Evolutionary conservation across 2,329 filamentous ascomycete genomes (phyloP).

Genomic region (Xylariaceae sp.): DNA sequence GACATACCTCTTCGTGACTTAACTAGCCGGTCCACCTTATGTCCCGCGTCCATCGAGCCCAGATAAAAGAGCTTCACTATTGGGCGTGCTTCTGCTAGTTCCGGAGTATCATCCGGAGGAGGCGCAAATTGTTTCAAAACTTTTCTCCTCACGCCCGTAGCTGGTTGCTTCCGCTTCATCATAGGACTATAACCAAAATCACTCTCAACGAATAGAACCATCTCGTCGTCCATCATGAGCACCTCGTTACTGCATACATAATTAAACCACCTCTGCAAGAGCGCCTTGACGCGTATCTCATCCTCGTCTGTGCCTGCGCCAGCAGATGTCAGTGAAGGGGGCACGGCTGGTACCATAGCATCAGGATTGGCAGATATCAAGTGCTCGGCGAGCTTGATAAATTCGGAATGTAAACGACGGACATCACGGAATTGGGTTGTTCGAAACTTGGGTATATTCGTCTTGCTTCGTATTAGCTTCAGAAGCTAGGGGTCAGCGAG

Average conservation of each 20-base stretch:
- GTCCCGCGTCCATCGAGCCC: constrained; percentile 93
- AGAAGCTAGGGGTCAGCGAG: neutral
- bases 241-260: constrained; percentile 91
- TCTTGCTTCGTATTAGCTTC: constrained; percentile 59
- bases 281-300: constrained; percentile 83
- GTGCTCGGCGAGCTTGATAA: constrained; percentile 94
- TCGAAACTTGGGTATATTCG: constrained; percentile 96
- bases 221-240: constrained; percentile 93
- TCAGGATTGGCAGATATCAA: constrained; percentile 98
- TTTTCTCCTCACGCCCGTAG: constrained; percentile 92
- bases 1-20: constrained; percentile 84
- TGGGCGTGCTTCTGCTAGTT: constrained; percentile 87
- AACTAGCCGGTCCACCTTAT: constrained; percentile 94
- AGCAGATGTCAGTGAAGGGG: constrained; percentile 90
- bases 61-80: constrained; percentile 96
- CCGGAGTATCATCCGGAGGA: constrained; percentile 94
- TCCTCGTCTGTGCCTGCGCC: constrained; percentile 97
- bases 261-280: constrained; percentile 94
- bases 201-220: constrained; percentile 98
- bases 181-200: constrained; percentile 98
- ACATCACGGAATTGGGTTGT: constrained; percentile 99
- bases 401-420: constrained; percentile 92
- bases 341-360: constrained; percentile 90
- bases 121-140: constrained; percentile 98
- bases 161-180: constrained; percentile 93